A percentile compares a stretch with the other conserved stretches of the same genome.
These are phyloP conservation scores for Magnusiomyces magnusii DNA, from an alignment of 1,139 yeast species.

Conservation along the genomic window DNA sequence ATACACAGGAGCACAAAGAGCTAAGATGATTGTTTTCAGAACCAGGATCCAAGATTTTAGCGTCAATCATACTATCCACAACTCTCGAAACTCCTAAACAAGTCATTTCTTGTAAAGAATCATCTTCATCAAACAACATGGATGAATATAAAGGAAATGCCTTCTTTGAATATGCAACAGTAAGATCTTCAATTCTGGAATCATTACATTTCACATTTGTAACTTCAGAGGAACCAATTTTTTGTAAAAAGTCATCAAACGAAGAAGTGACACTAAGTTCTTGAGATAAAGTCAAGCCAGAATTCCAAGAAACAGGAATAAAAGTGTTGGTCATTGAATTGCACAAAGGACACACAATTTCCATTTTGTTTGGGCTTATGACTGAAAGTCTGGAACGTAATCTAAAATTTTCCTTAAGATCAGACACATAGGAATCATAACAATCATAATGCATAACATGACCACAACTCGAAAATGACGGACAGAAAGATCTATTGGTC, in stretches of 20 bases:
- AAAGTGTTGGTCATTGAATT: slow-evolving; percentile 79
- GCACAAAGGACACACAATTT: slow-evolving; percentile 86
- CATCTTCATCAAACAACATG: background rate
- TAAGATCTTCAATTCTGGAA: background rate
- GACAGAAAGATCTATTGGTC: slow-evolving; percentile 32
- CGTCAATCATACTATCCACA: background rate
- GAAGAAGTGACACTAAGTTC: slow-evolving; percentile 12
- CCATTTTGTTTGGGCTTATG: slow-evolving; percentile 62
- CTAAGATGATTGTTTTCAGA: background rate
- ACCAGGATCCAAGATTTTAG: background rate
- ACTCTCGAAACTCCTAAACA: background rate
- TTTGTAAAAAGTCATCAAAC: slow-evolving; percentile 7
- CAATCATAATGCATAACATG: slow-evolving; percentile 91
- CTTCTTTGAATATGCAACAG: background rate
- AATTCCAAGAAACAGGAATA: slow-evolving; percentile 55
- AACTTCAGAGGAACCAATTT: background rate
- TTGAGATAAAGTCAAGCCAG: slow-evolving; percentile 21
- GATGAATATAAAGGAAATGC: background rate
- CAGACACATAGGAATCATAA: slow-evolving; percentile 57
- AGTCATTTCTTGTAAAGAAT: background rate
- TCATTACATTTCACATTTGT: background rate
- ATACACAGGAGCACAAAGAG: background rate
- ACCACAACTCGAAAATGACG: slow-evolving; percentile 77
- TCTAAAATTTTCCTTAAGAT: too few species aligned
- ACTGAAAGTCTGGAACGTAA: too few species aligned